These are phyloP conservation scores for Vachellia collinsii DNA, from an alignment of 306 rosid genomes.

Conservation along the genomic window DNA sequence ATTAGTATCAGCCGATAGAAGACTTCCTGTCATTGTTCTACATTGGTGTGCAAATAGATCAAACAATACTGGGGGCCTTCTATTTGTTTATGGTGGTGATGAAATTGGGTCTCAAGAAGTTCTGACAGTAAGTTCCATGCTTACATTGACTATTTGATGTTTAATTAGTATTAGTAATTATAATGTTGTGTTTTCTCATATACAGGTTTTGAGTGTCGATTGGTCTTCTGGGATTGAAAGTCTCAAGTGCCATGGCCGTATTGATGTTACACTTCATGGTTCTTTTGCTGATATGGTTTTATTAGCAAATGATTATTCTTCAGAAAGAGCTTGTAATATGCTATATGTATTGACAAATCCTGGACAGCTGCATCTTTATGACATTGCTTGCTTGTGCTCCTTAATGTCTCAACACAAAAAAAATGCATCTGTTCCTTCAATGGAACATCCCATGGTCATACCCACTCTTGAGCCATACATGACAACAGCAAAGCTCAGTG, in stretches of 20 bases:
- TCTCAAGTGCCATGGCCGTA: slow-evolving; percentile 63
- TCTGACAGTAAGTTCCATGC: slow-evolving; percentile 60
- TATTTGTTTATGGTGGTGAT: slow-evolving; percentile 87
- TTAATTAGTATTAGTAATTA: slow-evolving; percentile 23
- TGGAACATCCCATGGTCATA: slow-evolving; percentile 59
- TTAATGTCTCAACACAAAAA: slow-evolving; percentile 56
- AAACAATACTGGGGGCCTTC: slow-evolving; percentile 51
- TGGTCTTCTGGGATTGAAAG: slow-evolving; percentile 80
- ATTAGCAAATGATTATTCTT: slow-evolving; percentile 48
- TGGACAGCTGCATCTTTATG: slow-evolving; percentile 75
- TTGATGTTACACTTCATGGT: slow-evolving; percentile 74
- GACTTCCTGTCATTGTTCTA: slow-evolving; percentile 75
- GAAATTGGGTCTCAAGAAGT: slow-evolving; percentile 89
- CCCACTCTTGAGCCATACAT: slow-evolving; percentile 74
- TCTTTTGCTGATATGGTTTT: slow-evolving; percentile 81
- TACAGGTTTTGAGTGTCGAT: slow-evolving; percentile 76
- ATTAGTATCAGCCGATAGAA: slow-evolving; percentile 64
- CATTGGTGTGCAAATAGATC: slow-evolving; percentile 62
- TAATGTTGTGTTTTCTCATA: slow-evolving; percentile 34
- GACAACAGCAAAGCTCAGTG: slow-evolving; percentile 65
- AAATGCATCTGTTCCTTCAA: slow-evolving; percentile 42
- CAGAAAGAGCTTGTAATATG: slow-evolving; percentile 50
- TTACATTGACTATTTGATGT: slow-evolving; percentile 30
- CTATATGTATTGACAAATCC: slow-evolving; percentile 74
- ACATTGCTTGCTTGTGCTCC: slow-evolving; percentile 56